Base-by-base conservation (phyloP, 2,329 filamentous ascomycete genomes). In the Scytalidium sp. region DNA sequence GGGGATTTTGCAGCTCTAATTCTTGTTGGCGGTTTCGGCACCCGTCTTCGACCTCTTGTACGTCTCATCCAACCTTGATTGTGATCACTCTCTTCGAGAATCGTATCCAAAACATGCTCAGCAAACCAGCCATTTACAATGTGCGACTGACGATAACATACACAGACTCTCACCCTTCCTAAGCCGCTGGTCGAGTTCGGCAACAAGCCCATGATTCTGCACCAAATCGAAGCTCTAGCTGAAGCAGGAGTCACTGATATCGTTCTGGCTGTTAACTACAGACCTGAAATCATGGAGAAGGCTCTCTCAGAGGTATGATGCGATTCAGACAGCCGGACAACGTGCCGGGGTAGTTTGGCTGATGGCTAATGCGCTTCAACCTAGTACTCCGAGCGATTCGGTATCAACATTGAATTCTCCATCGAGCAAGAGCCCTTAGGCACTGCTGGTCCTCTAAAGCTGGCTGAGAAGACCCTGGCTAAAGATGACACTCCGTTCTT, bases 201-300 rank as follows among this genome's bases (percentile, higher is more conserved):
- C 68, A 99, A 99, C 82, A 93, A 94, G 76, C 94, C 92, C 69
- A 99, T 99, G 93, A 97, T 99, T 72, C 81, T 95, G 66, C 93
- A 97, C 75, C 93, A 99, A 75, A 90, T 99, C 64, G 91, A 97
- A 76, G 91, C 90, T 59, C 82, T 99, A 60, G 93, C 94, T 61
- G 87, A 85, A 53, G 93, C 91, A 51, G 93, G 93, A 70, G 94
- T 97, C 58, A 97, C 90, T 55, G 92, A 97, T 75, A 96, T 99
- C 65, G 93, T 99, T 49, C 84, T 99, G 51, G 93, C 94, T 55
- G 94, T 99, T 72, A 99, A 99, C 82, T 99, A 99, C 80, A 85
- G 93, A 60, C 93, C 93, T 40, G 94, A 99, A 80, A 84, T 97
- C 61, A 97, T 99, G 94, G 92, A 96, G 65, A 87, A 88, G 64